Evolutionary conservation across 106 monocot species (phyloP).

Genomic region (Phalaenopsis aphrodite): DNA sequence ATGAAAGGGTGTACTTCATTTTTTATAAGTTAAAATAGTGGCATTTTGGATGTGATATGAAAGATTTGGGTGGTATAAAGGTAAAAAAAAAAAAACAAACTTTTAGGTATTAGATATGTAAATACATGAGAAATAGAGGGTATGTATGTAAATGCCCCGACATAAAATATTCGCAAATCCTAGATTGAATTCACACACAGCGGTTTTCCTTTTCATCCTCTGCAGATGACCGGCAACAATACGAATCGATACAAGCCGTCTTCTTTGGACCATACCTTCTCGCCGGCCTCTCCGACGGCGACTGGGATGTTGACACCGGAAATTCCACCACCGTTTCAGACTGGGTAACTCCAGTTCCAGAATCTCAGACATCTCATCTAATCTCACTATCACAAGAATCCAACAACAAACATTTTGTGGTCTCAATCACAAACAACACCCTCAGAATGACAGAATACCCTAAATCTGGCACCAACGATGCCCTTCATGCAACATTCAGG

Average conservation of each 20-base stretch:
- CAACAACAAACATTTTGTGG: slow-evolving; percentile 26
- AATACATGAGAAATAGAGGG: too few relatives aligned
- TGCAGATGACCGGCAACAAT: slow-evolving; percentile 73
- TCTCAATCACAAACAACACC: slow-evolving; percentile 48
- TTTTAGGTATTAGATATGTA: too few relatives aligned
- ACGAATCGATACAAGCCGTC: slow-evolving; percentile 59
- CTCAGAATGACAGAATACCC: slow-evolving; percentile 50
- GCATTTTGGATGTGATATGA: too few relatives aligned
- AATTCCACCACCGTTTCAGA: slow-evolving; percentile 45
- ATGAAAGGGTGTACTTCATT: too few relatives aligned
- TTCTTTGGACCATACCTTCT: slow-evolving; percentile 88
- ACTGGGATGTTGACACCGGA: slow-evolving; percentile 53
- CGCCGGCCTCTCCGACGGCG: slow-evolving; percentile 57
- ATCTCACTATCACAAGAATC: slow-evolving; percentile 44
- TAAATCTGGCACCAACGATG: slow-evolving; percentile 41
- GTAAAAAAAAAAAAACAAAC: too few relatives aligned
- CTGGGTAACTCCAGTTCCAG: slow-evolving; percentile 60
- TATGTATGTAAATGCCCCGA: too few relatives aligned
- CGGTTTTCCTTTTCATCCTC: background rate
- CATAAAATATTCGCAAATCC: too few relatives aligned
- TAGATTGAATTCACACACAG: background rate
- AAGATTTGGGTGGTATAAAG: too few relatives aligned
- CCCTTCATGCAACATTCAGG: slow-evolving; percentile 70
- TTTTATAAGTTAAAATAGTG: too few relatives aligned
- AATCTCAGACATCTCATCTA: slow-evolving; percentile 46